Percentiles rank a stretch among this genome's conserved stretches.
phyloP scores from a whole-genome alignment of 192 early-diverging fungal species.

The Helicostylum pulchrum region DNA sequence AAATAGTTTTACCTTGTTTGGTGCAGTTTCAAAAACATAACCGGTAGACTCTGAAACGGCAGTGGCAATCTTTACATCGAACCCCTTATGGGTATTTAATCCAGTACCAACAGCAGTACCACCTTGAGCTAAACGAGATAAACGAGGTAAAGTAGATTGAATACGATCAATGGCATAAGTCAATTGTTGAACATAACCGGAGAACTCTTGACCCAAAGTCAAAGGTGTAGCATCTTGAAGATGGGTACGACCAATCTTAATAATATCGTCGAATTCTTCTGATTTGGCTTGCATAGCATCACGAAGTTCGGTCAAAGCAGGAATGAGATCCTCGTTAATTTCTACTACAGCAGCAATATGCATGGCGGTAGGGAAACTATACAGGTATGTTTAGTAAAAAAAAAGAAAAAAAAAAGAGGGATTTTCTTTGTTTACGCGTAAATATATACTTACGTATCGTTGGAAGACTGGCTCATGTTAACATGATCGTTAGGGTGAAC shows the following conservation, averaged over 20 bases:
- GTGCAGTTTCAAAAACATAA: slow-evolving; percentile 88
- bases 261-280: slow-evolving; percentile 84
- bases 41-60: slow-evolving; percentile 87
- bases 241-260: slow-evolving; percentile 99
- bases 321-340: slow-evolving; percentile 81
- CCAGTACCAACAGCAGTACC: slow-evolving; percentile 98
- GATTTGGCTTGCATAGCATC: slow-evolving; percentile 75
- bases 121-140: slow-evolving; percentile 94
- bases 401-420: no score
- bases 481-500: slow-evolving; percentile 99
- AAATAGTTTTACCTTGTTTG: slow-evolving; percentile 70
- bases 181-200: slow-evolving; percentile 91
- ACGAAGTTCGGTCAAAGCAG: slow-evolving; percentile 77
- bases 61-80: slow-evolving; percentile 85
- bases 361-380: slow-evolving; percentile 96
- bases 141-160: slow-evolving; percentile 71
- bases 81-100: slow-evolving; percentile 91
- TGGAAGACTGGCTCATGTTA: slow-evolving; percentile 97
- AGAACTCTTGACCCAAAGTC: slow-evolving; percentile 98
- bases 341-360: slow-evolving; percentile 93
- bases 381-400: no score
- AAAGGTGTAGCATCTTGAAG: slow-evolving; percentile 97
- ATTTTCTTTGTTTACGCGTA: neutral
- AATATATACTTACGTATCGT: slow-evolving; percentile 72
- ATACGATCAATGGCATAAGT: slow-evolving; percentile 88